Base-by-base conservation (phyloP, 139 green algal species). In the Eudorina sp. region DNA sequence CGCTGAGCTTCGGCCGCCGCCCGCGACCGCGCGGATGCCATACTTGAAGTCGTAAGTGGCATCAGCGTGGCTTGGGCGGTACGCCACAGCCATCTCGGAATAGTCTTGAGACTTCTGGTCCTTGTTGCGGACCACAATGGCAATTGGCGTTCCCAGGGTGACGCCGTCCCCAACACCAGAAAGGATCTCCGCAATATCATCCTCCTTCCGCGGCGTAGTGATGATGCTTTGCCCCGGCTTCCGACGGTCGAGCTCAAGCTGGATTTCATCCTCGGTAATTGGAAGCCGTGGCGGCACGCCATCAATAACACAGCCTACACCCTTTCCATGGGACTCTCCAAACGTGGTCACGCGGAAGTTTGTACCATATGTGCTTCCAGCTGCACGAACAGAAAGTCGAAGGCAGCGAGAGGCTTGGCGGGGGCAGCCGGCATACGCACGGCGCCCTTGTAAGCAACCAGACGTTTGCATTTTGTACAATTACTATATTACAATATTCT, bases 31-130 rank as follows among this genome's bases (percentile, higher is more conserved):
- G 2, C 98, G 92, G 69, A 99, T 99, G 89, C 98, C 98, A 91
- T 99, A 99, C 92, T 99, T 99, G 92, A 99, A 98, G 90, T 99
- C 98, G 89, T 99, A 99, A 0, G 98, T 99, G 14, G 98, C 98
- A 90, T 99, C 98, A 23, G 98, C 97, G 88, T 99, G 98, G 3
- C 95, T 98, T 11, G 98, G 98, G 29, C 94, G 83, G 92, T 99
- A 99, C 4, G 96, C 96, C 45, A 97, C 94, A 75, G 93, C 88
- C 95, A 98, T 98, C 86, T 99, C 96, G 31, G 68, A 92, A 90
- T 98, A 99, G 90, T 99, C 96, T 29, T 92, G 43, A 2, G 89
- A 95, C 68, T 96, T 93, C 88, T 99, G 97, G 91, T 99, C 97
- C 85, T 98, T 99, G 95, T 99, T 99, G 70, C 95, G 95, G 38